These are phyloP conservation scores for Passiflora organensis DNA, from an alignment of 345 rosid species.

Conservation along the genomic window DNA sequence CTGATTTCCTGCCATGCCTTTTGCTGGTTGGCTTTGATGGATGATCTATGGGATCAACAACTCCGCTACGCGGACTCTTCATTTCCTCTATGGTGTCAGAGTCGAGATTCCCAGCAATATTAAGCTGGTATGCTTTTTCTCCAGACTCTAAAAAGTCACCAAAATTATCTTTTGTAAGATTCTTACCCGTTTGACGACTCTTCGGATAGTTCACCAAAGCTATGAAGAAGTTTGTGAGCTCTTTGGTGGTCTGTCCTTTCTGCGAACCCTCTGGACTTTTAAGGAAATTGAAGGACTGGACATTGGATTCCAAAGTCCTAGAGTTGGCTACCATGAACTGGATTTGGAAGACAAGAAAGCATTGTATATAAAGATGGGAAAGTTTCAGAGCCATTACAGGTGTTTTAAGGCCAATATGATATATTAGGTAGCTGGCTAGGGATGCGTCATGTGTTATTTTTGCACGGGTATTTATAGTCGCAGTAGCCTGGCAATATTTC, in stretches of 20 bases:
- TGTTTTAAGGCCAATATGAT: too few species aligned
- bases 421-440: too few species aligned
- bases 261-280: constrained; percentile 2
- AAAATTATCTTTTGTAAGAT: background rate
- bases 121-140: background rate
- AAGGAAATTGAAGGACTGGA: background rate
- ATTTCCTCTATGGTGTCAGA: background rate
- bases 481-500: too few species aligned
- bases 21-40: background rate
- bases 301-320: background rate
- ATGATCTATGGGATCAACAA: background rate
- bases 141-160: background rate
- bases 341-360: too few species aligned
- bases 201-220: constrained; percentile 6
- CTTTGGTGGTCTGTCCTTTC: constrained; percentile 6
- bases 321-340: too few species aligned
- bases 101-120: background rate
- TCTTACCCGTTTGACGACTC: background rate
- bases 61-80: background rate
- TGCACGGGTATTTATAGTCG: too few species aligned
- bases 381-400: too few species aligned
- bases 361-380: too few species aligned
- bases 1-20: background rate
- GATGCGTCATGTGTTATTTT: too few species aligned
- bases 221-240: constrained; percentile 9